phyloP scores from a whole-genome alignment of 345 rosid species.

The Crucihimalaya himalaica region DNA sequence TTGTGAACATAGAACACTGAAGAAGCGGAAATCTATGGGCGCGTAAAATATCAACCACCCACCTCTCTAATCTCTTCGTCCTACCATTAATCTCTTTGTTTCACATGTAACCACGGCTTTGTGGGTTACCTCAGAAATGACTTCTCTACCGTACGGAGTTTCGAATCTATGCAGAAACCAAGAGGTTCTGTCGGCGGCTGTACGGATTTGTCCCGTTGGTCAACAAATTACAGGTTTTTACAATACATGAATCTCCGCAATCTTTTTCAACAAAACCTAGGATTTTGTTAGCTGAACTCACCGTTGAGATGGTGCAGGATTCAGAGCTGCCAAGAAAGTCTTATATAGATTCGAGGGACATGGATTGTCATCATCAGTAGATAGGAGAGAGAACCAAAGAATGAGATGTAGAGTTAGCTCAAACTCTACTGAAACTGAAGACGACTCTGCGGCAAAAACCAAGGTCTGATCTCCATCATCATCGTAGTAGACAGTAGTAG shows the following conservation, averaged over 20 bases:
- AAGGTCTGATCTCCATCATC: slow-evolving; percentile 28
- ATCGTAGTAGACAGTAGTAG: not conserved
- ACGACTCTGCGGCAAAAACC: slow-evolving; percentile 30
- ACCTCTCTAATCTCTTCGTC: slow-evolving; percentile 9
- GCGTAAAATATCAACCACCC: slow-evolving; percentile 33
- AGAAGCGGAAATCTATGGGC: slow-evolving; percentile 1
- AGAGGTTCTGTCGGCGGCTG: slow-evolving; percentile 14
- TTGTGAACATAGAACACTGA: too few species aligned
- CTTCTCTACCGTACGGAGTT: slow-evolving; percentile 36
- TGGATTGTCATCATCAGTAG: slow-evolving; percentile 24
- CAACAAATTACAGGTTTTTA: slow-evolving; percentile 5
- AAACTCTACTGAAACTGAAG: slow-evolving; percentile 37
- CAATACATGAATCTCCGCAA: not conserved
- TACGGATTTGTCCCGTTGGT: slow-evolving; percentile 22
- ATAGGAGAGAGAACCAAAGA: slow-evolving; percentile 1
- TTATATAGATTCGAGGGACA: slow-evolving; percentile 13
- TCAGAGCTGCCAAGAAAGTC: slow-evolving; percentile 19
- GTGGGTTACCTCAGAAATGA: slow-evolving; percentile 24
- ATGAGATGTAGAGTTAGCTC: slow-evolving; percentile 37
- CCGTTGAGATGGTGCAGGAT: slow-evolving; percentile 27
- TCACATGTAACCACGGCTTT: slow-evolving; percentile 5
- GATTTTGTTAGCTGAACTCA: slow-evolving; percentile 1
- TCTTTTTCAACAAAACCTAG: not conserved
- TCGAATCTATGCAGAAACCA: slow-evolving; percentile 29
- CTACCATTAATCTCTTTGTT: not conserved